Evolutionary conservation across 805 yeast species (phyloP).

Genomic region (Saturnispora serradocipensis): DNA sequence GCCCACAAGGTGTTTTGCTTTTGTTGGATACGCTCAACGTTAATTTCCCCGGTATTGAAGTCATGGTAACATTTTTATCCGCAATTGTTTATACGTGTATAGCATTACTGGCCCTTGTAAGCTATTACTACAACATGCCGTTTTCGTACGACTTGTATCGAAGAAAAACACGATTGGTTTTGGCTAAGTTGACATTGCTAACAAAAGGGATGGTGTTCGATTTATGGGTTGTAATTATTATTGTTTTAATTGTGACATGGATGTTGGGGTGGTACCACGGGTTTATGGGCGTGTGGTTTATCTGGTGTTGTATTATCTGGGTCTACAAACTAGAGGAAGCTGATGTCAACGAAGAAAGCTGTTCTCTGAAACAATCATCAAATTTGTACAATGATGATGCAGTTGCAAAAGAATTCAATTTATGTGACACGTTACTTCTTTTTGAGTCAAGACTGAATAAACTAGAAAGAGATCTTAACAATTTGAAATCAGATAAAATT

Average conservation of each 20-base stretch:
- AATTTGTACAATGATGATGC: neutral
- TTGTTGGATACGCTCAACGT: neutral
- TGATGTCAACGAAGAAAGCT: neutral
- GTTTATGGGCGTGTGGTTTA: constrained; percentile 4
- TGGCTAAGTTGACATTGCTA: neutral
- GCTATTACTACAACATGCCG: constrained; percentile 2
- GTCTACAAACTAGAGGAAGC: constrained; percentile 10
- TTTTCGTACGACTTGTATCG: neutral
- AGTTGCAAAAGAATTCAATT: neutral
- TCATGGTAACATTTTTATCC: neutral
- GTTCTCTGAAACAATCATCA: neutral
- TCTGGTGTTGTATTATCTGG: constrained; percentile 13
- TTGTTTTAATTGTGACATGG: constrained; percentile 8
- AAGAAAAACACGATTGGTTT: constrained; percentile 1
- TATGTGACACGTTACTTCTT: constrained; percentile 1
- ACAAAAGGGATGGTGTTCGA: constrained; percentile 5
- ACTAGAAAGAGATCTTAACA: constrained; percentile 5
- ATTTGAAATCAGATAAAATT: constrained; percentile 3
- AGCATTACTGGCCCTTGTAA: neutral
- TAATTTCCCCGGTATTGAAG: neutral
- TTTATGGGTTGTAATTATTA: constrained; percentile 9
- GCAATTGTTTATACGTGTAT: neutral
- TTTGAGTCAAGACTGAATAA: constrained; percentile 3
- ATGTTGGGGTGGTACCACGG: constrained; percentile 8
- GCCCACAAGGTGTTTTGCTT: neutral